Base-by-base conservation (phyloP, 805 yeast species). In the Cyberlindnera veronae region DNA sequence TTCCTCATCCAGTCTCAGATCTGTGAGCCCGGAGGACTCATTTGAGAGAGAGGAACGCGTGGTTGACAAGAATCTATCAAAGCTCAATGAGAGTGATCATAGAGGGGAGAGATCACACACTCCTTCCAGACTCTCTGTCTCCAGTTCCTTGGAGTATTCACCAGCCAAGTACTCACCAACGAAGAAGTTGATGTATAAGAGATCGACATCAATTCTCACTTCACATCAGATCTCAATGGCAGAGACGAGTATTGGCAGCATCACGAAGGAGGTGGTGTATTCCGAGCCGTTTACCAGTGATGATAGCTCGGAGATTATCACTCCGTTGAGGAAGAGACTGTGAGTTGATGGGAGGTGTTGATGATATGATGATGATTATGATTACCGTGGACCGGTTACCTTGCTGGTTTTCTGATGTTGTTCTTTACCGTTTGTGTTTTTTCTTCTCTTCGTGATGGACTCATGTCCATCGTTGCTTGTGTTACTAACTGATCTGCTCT, bases 221-320 rank as follows among this genome's bases (percentile, higher is more conserved):
- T 34, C 42, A 9, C 33, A 33, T 6, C 39, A 32, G 6, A 29
- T 28, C 1, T 13, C 41, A 5, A 10, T 29, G 4, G 37, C 43
- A 2, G 49, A 32, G 26, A 39, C 46, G 3, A 52, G 55, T 2
- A 48, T 51, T 8, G 54, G 56, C 9, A 44, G 46, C 27, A 37
- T 55, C 16, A 52, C 58, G 1, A 40, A 48, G n/a, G 58, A 50
- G 29, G 47, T 50, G 5, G 56, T 55, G 1, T 54, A 53, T 22
- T 53, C 58, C 1, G 50, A 42, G 19, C 41, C 48, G 1, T 46
- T 46, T 31, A 34, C 34, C 11, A 34, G 43, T 27, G 49, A 44
- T 28, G 49, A 41, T 6, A 28, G 31, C 23, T 29, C 38, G 18
- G 44, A 40, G 29, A 16, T 40, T 6, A 10, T 36, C 29, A 34